Percentiles rank a stretch among this genome's conserved stretches.
Evolutionary conservation across 306 rosid genomes (phyloP).

Genomic region (Carpinus viminea): DNA sequence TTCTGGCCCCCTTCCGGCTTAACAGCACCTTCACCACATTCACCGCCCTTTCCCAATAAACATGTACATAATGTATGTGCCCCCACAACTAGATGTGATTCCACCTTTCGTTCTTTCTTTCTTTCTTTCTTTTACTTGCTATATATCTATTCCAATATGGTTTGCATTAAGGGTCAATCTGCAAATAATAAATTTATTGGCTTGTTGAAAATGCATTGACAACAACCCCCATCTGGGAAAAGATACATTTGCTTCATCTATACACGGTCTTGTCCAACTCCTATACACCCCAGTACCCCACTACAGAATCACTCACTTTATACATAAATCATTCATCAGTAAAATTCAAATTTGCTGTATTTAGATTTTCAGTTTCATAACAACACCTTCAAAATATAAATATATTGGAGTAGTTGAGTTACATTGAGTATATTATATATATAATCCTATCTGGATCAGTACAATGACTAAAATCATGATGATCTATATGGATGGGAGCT

Average conservation of each 20-base stretch:
- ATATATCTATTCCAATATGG: not conserved
- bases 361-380: not conserved
- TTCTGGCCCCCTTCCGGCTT: constrained; percentile 15
- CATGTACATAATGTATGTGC: constrained; percentile 10
- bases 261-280: constrained; percentile 26
- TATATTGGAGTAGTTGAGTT: not conserved
- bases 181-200: constrained; percentile 17
- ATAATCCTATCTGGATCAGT: constrained; percentile 23
- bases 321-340: constrained; percentile 4
- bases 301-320: not conserved
- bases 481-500: not conserved
- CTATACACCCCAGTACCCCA: not conserved
- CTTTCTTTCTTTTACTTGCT: constrained; percentile 10
- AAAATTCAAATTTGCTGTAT: constrained; percentile 17
- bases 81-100: constrained; percentile 47
- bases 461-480: constrained; percentile 15
- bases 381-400: constrained; percentile 27
- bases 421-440: not conserved
- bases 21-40: constrained; percentile 16
- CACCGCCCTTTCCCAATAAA: constrained; percentile 11
- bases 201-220: constrained; percentile 28
- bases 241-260: constrained; percentile 25
- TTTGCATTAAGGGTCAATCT: constrained; percentile 19
- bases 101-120: constrained; percentile 40
- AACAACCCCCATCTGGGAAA: constrained; percentile 2